Conservation (phyloP, 2,329 filamentous ascomycete species). For the Cryphonectria carpinicola region DNA sequence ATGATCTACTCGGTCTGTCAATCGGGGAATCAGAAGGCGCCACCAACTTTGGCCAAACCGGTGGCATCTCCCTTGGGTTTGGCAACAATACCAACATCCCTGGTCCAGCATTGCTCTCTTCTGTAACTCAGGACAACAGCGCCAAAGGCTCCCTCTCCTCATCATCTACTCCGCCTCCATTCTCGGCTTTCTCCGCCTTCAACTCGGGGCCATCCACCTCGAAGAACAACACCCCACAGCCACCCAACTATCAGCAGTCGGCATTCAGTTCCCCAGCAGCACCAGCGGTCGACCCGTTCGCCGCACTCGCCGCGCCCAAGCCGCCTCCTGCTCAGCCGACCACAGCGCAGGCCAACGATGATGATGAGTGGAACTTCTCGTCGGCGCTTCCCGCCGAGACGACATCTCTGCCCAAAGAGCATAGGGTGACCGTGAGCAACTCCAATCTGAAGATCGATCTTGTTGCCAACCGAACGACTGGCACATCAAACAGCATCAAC, state of each 20-base stretch:
- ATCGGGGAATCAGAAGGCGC: slow-evolving; percentile 62
- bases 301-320: slow-evolving; percentile 50
- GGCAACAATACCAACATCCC: slow-evolving; percentile 70
- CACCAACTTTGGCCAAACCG: slow-evolving; percentile 69
- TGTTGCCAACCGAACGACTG: slow-evolving; percentile 63
- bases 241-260: slow-evolving; percentile 50
- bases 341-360: slow-evolving; percentile 54
- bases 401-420: slow-evolving; percentile 55
- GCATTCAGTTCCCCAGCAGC: slow-evolving; percentile 50
- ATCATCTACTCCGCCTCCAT: slow-evolving; percentile 50
- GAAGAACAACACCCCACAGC: slow-evolving; percentile 58
- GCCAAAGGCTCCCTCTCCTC: slow-evolving; percentile 51
- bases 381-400: slow-evolving; percentile 74
- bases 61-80: slow-evolving; percentile 82
- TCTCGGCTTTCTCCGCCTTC: slow-evolving; percentile 60
- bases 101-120: slow-evolving; percentile 67
- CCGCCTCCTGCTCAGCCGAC: slow-evolving; percentile 39
- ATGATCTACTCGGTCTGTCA: slow-evolving; percentile 87
- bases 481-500: slow-evolving; percentile 61
- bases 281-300: slow-evolving; percentile 55
- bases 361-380: slow-evolving; percentile 94
- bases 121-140: slow-evolving; percentile 63
- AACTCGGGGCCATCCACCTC: slow-evolving; percentile 54
- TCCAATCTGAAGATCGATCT: slow-evolving; percentile 75
- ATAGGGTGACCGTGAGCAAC: slow-evolving; percentile 70